Conservation (phyloP, 306 rosid genomes). For the Gillenia trifoliata region DNA sequence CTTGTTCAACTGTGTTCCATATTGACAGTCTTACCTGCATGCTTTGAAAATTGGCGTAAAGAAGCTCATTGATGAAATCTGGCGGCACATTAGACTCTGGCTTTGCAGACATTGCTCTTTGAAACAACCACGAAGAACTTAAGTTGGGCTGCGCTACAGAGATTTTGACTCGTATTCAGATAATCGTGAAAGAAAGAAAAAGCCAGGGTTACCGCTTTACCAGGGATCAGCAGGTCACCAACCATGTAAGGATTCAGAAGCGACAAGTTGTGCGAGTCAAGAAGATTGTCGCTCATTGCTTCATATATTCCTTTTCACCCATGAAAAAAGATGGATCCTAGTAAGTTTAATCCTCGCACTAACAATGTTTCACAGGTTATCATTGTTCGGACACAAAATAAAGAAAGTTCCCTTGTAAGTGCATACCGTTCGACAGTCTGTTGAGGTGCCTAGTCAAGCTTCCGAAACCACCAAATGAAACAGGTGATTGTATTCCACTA, state of each 20-base stretch:
- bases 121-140: slow-evolving; percentile 96
- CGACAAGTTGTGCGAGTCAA: slow-evolving; percentile 72
- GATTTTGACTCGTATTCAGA: slow-evolving; percentile 17
- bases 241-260: slow-evolving; percentile 94
- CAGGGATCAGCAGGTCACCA: slow-evolving; percentile 23
- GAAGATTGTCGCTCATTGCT: slow-evolving; percentile 68
- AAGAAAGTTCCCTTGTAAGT: neutral
- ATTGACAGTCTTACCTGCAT: slow-evolving; percentile 59
- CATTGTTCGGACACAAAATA: neutral
- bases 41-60: slow-evolving; percentile 60
- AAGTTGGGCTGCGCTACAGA: slow-evolving; percentile 71
- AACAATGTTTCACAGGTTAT: slow-evolving; percentile 5
- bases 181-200: slow-evolving; percentile 2
- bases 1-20: too few species aligned
- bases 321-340: slow-evolving; percentile 15
- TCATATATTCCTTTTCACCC: slow-evolving; percentile 71
- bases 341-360: slow-evolving; percentile 6
- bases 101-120: slow-evolving; percentile 97
- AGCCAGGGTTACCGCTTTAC: neutral
- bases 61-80: slow-evolving; percentile 87
- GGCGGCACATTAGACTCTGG: slow-evolving; percentile 55
- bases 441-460: slow-evolving; percentile 93
- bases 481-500: slow-evolving; percentile 97
- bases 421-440: slow-evolving; percentile 69
- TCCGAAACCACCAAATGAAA: slow-evolving; percentile 96